phyloP scores from a whole-genome alignment of 2,329 filamentous ascomycete genomes.

The Leptographium radiaticola region DNA sequence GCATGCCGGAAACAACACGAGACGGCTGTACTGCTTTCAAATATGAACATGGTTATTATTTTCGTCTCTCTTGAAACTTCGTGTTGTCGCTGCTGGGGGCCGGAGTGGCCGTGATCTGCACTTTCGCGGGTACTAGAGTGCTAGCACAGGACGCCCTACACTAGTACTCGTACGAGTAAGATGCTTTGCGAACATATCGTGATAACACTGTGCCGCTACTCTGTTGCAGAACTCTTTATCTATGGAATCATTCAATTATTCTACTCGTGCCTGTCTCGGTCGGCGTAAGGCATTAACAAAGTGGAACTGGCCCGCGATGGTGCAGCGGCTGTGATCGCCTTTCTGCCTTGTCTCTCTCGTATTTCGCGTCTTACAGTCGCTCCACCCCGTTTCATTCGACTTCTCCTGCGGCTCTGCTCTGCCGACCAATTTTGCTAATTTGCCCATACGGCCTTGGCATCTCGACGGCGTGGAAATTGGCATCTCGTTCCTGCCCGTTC shows the following conservation, averaged over 20 bases:
- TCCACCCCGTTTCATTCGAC: too few species aligned
- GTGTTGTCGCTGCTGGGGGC: background rate
- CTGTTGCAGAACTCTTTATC: too few species aligned
- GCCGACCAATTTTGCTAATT: too few species aligned
- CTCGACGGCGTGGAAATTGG: background rate
- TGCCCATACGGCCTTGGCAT: background rate
- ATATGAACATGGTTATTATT: background rate
- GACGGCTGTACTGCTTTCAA: background rate
- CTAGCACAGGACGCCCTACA: too few species aligned
- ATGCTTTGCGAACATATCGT: background rate
- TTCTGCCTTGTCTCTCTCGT: too few species aligned
- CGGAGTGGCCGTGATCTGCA: background rate
- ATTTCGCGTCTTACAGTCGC: too few species aligned
- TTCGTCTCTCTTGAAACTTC: background rate
- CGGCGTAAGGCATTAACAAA: too few species aligned
- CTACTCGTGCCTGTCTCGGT: too few species aligned
- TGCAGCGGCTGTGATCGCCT: too few species aligned
- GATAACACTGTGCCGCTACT: background rate
- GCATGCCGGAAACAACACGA: background rate
- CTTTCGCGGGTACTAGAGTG: background rate
- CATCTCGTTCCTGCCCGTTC: background rate
- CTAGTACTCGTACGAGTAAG: too few species aligned
- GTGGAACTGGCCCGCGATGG: too few species aligned
- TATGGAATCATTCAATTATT: too few species aligned
- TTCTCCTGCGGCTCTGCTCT: background rate